These are phyloP conservation scores for Sarcodon sp. DNA, from an alignment of 768 basidiomycete species.

Conservation along the genomic window DNA sequence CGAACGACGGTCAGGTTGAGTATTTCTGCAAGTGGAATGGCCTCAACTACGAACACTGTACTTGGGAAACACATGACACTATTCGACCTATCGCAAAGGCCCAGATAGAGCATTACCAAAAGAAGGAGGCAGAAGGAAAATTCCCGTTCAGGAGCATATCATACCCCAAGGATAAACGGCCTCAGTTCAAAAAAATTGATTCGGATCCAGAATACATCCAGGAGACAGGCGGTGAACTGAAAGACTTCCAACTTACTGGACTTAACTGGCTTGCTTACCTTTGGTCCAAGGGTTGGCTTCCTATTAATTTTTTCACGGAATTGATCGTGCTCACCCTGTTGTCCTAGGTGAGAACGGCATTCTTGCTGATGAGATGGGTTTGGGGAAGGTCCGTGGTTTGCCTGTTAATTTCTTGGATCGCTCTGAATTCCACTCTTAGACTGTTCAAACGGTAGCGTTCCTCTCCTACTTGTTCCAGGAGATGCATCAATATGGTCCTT, in stretches of 20 bases:
- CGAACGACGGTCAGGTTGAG: constrained; percentile 43
- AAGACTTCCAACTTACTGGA: constrained; percentile 97
- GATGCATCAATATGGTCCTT: constrained; percentile 88
- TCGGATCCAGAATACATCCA: constrained; percentile 82
- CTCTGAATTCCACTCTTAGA: constrained; percentile 26
- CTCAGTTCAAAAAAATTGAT: constrained; percentile 68
- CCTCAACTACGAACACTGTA: constrained; percentile 88
- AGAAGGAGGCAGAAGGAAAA: constrained; percentile 62
- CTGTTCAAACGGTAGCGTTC: constrained; percentile 93
- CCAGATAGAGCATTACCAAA: constrained; percentile 69
- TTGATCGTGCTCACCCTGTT: neutral
- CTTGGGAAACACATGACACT: constrained; percentile 85
- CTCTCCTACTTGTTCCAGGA: constrained; percentile 92
- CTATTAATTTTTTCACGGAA: neutral
- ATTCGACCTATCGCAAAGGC: constrained; percentile 66
- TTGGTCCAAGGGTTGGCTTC: constrained; percentile 55
- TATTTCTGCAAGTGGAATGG: constrained; percentile 98
- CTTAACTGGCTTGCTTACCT: constrained; percentile 98
- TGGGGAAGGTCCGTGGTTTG: constrained; percentile 61
- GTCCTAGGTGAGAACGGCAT: constrained; percentile 74
- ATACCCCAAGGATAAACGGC: constrained; percentile 58
- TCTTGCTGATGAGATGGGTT: constrained; percentile 98
- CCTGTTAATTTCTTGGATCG: constrained; percentile 1
- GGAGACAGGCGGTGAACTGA: constrained; percentile 70
- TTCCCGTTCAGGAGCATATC: constrained; percentile 76